Evolutionary conservation across 1,139 yeast species (phyloP).

Genomic region (Protomyces inouyei): DNA sequence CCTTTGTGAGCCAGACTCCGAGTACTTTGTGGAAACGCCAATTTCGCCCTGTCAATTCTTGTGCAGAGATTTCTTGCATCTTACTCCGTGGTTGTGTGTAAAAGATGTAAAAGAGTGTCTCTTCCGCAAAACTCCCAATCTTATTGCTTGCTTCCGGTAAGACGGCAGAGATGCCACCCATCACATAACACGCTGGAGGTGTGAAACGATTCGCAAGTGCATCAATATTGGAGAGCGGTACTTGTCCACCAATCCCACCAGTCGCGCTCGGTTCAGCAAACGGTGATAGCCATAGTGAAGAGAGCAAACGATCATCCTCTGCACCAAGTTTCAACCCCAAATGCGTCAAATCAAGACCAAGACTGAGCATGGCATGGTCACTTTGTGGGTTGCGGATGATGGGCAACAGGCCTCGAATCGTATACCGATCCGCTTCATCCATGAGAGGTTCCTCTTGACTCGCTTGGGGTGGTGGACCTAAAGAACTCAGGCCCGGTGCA

Average conservation of each 20-base stretch:
- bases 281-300: slow-evolving; percentile 15
- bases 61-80: slow-evolving; percentile 87
- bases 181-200: slow-evolving; percentile 56
- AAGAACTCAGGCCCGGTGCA: slow-evolving; percentile 17
- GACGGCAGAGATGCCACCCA: slow-evolving; percentile 39
- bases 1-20: slow-evolving; percentile 95
- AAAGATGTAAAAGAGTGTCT: slow-evolving; percentile 86
- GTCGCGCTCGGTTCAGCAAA: slow-evolving; percentile 8
- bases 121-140: slow-evolving; percentile 76
- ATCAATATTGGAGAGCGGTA: slow-evolving; percentile 71
- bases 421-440: slow-evolving; percentile 45
- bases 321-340: slow-evolving; percentile 58
- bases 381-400: slow-evolving; percentile 63
- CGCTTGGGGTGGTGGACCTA: slow-evolving; percentile 2
- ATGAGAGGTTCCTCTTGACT: slow-evolving; percentile 16
- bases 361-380: slow-evolving; percentile 65
- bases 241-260: not conserved
- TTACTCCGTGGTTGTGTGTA: slow-evolving; percentile 92
- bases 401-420: slow-evolving; percentile 66
- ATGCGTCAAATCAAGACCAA: slow-evolving; percentile 76
- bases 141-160: slow-evolving; percentile 62
- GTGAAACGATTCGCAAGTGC: slow-evolving; percentile 81
- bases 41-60: slow-evolving; percentile 77
- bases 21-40: slow-evolving; percentile 97
- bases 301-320: slow-evolving; percentile 38